Evolutionary conservation across 2,329 filamentous ascomycete genomes (phyloP), one percentile per base, ranked within the genome.

Genomic region (Claviceps paspali): DNA sequence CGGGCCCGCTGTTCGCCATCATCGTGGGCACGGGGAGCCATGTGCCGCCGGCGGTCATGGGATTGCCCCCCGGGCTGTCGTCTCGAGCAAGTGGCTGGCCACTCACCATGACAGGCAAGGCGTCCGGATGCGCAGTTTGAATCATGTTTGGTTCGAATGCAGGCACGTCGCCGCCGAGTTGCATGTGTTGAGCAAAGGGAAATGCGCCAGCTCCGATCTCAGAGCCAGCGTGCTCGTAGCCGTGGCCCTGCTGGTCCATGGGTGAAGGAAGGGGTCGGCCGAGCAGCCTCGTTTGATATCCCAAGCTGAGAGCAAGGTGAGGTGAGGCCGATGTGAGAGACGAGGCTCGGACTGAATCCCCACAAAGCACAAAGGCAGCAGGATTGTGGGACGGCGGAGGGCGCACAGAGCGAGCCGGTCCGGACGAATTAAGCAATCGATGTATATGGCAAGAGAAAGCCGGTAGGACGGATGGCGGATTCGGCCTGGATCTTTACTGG

Each of bases 11-110:
- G 6, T 57, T 59, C 28, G 48, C 30, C 35, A 55, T 48, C 39
- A 50, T 46, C 38, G 54, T 47, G 12, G 57, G 50, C 33, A 55
- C 45, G 45, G 58, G 50, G 43, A 53, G 42, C 15, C 50, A 46
- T 17, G 52, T 44, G 27, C 51, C 50, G 12, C 39, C 40, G 32
- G 53, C 41, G 3, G 50, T 43, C 41, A 59, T 18, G 14, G 21
- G n/a, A 31, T 26, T 43, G 26, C 22, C 29, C 24, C 45, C 38
- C 38, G 54, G 44, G 29, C 47, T 45, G 10, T 49, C 46, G 37
- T 52, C 47, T 27, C 46, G 40, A 31, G 49, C 42, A 33, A 55
- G 49, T 18, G 46, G 40, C 26, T 47, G 48, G 36, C 43, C 40
- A 3, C 42, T 43, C 43, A 52, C 39, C 38, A 55, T 42, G 37